Evolutionary conservation across 1,284 basidiomycete species (phyloP), one percentile per base, ranked within the genome.

Genomic region (Cutaneotrichosporon spelunceum): DNA sequence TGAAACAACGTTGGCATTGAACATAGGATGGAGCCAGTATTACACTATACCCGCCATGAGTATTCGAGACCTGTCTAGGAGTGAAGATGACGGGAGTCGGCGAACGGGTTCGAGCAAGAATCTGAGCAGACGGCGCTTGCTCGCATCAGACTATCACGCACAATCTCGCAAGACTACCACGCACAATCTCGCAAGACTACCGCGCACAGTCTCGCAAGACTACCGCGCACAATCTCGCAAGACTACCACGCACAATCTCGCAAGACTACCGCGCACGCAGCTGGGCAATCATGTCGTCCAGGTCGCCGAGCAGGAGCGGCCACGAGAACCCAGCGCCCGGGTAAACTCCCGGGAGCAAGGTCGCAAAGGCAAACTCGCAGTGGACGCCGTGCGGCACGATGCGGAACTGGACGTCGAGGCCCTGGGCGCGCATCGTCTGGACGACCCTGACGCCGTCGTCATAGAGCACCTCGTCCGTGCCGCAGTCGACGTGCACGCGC

Each of bases 361-460:
- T 27, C 7, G 39, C 54, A n/a, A 61, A 56, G 19, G 61, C 49
- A 29, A 42, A 64, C 54, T 64, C 63, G 54, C 63, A 61, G 50
- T 64, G 63, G 8, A 60, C 58, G 6, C 60, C 63, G 8, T 57
- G 57, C 1, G 36, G 39, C 24, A 61, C 59, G 33, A 53, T 33
- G 10, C 49, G 47, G n/a, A 59, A 56, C n/a, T 61, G 27, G 0
- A 56, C 60, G 10, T 64, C 54, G 7, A 64, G 26, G 4, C 59
- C 56, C 26, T 50, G 27, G 7, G 29, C 23, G 13, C 44, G 42
- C 63, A 64, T 64, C 11, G 26, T 39, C 23, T 52, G 44, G 14
- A 56, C 57, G 10, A 59, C 14, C 0, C 14, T 30, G 3, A 19
- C n/a, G 50, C 57, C 49, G 53, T 66, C 61, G 42, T 62, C 61